Evolutionary conservation across 331 rosid species (phyloP).

Genomic region (Phaseolus coccineus): DNA sequence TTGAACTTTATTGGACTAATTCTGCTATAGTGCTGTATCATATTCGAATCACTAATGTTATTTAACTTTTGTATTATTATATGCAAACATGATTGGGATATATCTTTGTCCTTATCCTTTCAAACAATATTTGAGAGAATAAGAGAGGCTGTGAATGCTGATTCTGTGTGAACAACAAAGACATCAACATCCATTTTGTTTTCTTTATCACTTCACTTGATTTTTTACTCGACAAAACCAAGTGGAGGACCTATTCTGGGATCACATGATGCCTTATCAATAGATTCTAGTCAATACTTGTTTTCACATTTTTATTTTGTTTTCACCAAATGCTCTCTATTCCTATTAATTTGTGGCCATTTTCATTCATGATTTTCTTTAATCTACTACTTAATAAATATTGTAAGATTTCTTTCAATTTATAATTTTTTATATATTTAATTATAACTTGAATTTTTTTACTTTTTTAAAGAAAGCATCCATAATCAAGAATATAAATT

Average conservation of each 20-base stretch:
- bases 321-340: too few relatives aligned
- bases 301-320: not conserved
- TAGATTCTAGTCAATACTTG: not conserved
- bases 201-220: not conserved
- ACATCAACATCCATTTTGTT: not conserved
- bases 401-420: too few relatives aligned
- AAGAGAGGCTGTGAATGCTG: not conserved
- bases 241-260: not conserved
- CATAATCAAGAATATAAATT: too few relatives aligned
- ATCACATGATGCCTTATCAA: not conserved
- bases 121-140: not conserved
- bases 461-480: too few relatives aligned
- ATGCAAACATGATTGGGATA: not conserved
- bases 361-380: too few relatives aligned
- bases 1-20: not conserved
- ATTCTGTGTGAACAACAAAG: not conserved
- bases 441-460: too few relatives aligned
- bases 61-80: not conserved
- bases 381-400: too few relatives aligned
- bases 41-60: not conserved
- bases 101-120: conserved; percentile 12
- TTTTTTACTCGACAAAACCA: conserved; percentile 14
- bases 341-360: too few relatives aligned
- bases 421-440: too few relatives aligned
- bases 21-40: not conserved